Evolutionary conservation across 169 alveolate species (phyloP).

Genomic region (Cryptosporidium andersoni): DNA sequence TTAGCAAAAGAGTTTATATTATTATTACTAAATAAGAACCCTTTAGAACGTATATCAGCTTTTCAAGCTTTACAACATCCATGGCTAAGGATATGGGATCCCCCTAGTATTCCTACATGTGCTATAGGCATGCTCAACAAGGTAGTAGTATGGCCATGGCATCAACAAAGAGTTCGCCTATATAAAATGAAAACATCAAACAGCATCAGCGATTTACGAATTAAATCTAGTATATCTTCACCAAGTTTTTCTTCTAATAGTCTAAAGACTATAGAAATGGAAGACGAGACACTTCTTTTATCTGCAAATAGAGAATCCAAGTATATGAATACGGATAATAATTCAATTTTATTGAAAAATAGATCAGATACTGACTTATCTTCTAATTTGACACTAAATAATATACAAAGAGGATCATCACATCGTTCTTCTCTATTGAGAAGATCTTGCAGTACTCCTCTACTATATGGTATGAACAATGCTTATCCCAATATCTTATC

Average conservation of each 20-base stretch:
- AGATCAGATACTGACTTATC: neutral
- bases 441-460: constrained; percentile 69
- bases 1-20: constrained; percentile 72
- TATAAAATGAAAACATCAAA: constrained; percentile 13
- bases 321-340: neutral
- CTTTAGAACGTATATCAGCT: constrained; percentile 74
- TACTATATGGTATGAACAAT: constrained; percentile 41
- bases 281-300: neutral
- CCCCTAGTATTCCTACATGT: constrained; percentile 46
- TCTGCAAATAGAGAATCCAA: neutral
- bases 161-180: constrained; percentile 28
- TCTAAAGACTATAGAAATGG: neutral
- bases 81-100: constrained; percentile 72
- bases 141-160: constrained; percentile 70
- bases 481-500: constrained; percentile 45
- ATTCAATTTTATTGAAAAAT: neutral
- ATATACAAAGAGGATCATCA: neutral
- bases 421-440: constrained; percentile 7
- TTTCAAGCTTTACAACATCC: constrained; percentile 76
- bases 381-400: neutral
- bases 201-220: constrained; percentile 9
- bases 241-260: constrained; percentile 26
- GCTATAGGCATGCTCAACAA: constrained; percentile 67
- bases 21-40: constrained; percentile 55
- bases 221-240: constrained; percentile 28